Evolutionary conservation across 352 stramenopile species (phyloP), one percentile per base, ranked within the genome.

Genomic region (Thalassiosira hispida): DNA sequence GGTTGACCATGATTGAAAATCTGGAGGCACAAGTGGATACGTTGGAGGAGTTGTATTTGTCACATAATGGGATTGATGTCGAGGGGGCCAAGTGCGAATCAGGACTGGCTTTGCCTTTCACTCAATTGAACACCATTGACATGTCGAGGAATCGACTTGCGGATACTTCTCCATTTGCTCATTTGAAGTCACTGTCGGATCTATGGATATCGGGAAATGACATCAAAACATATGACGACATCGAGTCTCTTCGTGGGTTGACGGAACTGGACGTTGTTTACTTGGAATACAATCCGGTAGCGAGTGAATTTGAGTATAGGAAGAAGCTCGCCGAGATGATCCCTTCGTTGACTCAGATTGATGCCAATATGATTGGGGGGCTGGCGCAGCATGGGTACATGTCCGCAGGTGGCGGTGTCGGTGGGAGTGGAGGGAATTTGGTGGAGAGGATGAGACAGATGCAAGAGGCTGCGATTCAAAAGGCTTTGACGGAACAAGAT

Each of bases 41-140:
- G 31, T 88, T 99, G 29, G 95, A 98, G 85, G 97, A 99, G 87
- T 87, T 99, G 4, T 99, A 99, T 73, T 80, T 99, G 62, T 96
- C 95, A 66, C 96, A 98, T 86, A 99, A 99, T 79, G 96, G 91
- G 53, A 98, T 99, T 77, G 75, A 96, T 16, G 90, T 95, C 25
- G 93, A 94, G 25, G 97, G 97, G 57, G 95, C 96, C 59, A 79
- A 80, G 33, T 95, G 20, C 81, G 93, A 84, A 75, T 97, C 83
- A 51, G 87, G 84, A 23, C 70, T 98, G 6, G 96, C 90, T 88
- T 68, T 95, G 90, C 66, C 94, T 91, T 91, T 98, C 31, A 70
- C 87, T 0, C 80, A 94, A 11, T 81, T 98, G 5, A 85, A 82
- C 44, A 88, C 88, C 1, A 63, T 95, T 22, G 92, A 96, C 71